These are phyloP conservation scores for Stemphylium vesicarium DNA, from an alignment of 2,329 filamentous ascomycete genomes.

Conservation along the genomic window DNA sequence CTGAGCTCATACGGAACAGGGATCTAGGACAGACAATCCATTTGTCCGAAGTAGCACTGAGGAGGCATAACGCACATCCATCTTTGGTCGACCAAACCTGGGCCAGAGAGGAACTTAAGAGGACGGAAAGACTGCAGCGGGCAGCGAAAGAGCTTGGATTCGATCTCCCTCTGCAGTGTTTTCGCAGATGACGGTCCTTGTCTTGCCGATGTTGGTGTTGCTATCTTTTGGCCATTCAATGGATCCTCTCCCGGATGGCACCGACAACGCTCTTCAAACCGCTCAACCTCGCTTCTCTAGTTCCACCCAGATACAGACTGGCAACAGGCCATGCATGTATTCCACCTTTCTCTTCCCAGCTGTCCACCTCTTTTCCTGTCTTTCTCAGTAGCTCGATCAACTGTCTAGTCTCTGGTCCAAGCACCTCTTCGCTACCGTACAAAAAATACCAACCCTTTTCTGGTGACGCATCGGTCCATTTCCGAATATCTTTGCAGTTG, in stretches of 20 bases:
- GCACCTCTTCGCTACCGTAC: constrained; percentile 79
- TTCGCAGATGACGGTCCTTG: constrained; percentile 5
- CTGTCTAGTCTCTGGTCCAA: constrained; percentile 71
- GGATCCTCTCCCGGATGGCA: constrained; percentile 40
- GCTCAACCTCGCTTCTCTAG: constrained; percentile 53
- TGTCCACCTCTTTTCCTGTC: constrained; percentile 61
- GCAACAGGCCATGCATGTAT: constrained; percentile 87
- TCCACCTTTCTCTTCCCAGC: constrained; percentile 67
- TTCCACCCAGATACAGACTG: constrained; percentile 61
- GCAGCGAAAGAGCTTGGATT: constrained; percentile 16
- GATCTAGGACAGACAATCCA: neutral
- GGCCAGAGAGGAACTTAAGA: constrained; percentile 3
- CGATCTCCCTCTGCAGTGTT: constrained; percentile 11
- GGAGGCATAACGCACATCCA: neutral
- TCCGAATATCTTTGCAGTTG: constrained; percentile 66
- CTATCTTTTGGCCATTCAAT: constrained; percentile 12
- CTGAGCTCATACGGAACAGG: neutral
- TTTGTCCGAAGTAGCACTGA: neutral
- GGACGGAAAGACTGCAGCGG: constrained; percentile 7
- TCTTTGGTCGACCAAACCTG: neutral
- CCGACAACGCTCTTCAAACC: constrained; percentile 56
- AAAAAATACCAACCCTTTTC: constrained; percentile 70
- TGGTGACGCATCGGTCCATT: constrained; percentile 73
- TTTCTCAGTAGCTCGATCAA: constrained; percentile 64
- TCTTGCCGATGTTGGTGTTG: neutral